Conservation (phyloP, 192 early-diverging fungal species). For the Backusella sp. region DNA sequence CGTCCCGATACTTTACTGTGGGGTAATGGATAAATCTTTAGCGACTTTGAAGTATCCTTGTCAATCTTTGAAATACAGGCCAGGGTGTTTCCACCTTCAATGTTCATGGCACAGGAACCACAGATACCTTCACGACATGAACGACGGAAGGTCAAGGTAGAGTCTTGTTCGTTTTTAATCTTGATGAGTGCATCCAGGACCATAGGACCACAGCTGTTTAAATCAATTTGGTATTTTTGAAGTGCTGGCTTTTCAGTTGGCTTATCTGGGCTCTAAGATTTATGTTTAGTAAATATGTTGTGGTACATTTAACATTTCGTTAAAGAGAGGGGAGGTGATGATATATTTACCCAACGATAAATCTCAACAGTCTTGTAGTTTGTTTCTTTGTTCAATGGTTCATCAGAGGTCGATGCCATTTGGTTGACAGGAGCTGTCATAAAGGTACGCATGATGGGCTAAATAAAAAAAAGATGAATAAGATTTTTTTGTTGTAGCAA, state of each 20-base stretch:
- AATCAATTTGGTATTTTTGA: constrained; percentile 86
- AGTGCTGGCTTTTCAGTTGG: constrained; percentile 87
- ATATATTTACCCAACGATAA: constrained; percentile 85
- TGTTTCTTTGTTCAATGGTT: constrained; percentile 45
- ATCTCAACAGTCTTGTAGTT: constrained; percentile 89
- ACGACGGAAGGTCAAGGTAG: constrained; percentile 92
- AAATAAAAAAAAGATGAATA: background rate
- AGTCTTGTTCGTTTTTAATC: constrained; percentile 95
- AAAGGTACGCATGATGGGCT: background rate
- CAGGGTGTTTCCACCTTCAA: constrained; percentile 92
- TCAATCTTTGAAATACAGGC: constrained; percentile 94
- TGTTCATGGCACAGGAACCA: constrained; percentile 99
- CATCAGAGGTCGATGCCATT: constrained; percentile 3
- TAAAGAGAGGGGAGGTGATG: background rate
- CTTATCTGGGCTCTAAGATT: constrained; percentile 76
- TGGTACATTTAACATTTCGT: background rate
- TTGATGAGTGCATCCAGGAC: constrained; percentile 94
- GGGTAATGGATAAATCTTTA: constrained; percentile 95
- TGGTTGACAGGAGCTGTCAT: constrained; percentile 2
- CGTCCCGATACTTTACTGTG: constrained; percentile 61
- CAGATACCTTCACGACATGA: constrained; percentile 98
- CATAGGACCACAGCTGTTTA: constrained; percentile 95
- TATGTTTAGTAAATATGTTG: background rate
- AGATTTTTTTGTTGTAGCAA: background rate
- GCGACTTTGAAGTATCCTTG: constrained; percentile 57